Conservation (phyloP, 192 early-diverging fungal genomes). For the Spizellomyces sp. region DNA sequence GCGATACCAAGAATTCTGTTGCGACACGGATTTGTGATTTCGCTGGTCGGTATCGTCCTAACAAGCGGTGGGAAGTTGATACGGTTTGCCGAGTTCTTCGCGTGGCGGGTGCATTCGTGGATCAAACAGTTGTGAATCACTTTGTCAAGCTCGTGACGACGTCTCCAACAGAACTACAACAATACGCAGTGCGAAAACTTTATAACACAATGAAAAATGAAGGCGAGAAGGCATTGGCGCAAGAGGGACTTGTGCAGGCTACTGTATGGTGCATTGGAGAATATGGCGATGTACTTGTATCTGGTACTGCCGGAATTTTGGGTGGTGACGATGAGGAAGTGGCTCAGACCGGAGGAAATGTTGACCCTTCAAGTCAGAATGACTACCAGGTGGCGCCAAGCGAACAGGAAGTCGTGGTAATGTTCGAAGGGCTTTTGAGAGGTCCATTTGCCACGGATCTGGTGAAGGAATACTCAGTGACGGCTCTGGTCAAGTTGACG, state of each 20-base stretch:
- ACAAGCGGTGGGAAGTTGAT: conserved; percentile 97
- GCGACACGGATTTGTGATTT: conserved; percentile 89
- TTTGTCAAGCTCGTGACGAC: conserved; percentile 90
- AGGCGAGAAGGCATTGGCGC: conserved; percentile 66
- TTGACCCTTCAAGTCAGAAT: conserved; percentile 18
- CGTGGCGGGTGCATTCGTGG: conserved; percentile 59
- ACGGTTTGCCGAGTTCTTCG: conserved; percentile 86
- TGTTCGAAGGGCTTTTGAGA: conserved; percentile 74
- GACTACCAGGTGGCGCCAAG: conserved; percentile 49
- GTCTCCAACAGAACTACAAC: conserved; percentile 72
- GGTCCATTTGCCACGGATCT: conserved; percentile 79
- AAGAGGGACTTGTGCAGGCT: conserved; percentile 88
- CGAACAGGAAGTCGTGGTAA: conserved; percentile 73
- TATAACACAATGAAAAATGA: conserved; percentile 76
- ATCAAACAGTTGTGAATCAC: conserved; percentile 58
- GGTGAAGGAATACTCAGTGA: conserved; percentile 83
- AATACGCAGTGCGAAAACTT: conserved; percentile 87
- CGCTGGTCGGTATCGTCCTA: conserved; percentile 91
- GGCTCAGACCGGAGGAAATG: conserved; percentile 16
- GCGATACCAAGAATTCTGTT: conserved; percentile 88
- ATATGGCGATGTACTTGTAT: conserved; percentile 88
- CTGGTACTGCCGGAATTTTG: conserved; percentile 14
- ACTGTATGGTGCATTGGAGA: conserved; percentile 96
- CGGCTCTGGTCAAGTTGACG: conserved; percentile 85
- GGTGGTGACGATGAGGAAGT: conserved; percentile 64